These are phyloP conservation scores for Mucor lusitanicus DNA, from an alignment of 371 early-diverging fungal species.

Conservation along the genomic window DNA sequence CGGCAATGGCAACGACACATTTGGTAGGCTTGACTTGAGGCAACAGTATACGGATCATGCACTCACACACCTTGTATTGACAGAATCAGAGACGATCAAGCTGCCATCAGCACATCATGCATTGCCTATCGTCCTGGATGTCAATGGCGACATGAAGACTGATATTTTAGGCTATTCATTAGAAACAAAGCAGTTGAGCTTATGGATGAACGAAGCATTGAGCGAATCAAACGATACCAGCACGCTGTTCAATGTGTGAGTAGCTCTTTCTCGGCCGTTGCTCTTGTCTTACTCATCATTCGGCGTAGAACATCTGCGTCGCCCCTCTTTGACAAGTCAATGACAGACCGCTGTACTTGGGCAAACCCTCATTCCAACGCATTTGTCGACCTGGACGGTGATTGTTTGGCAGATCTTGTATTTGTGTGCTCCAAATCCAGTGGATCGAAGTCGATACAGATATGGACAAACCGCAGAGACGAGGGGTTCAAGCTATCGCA, in stretches of 20 bases:
- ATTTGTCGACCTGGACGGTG: constrained; percentile 90
- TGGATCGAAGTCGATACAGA: constrained; percentile 60
- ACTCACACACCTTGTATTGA: neutral
- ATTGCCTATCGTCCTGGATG: constrained; percentile 84
- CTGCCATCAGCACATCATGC: constrained; percentile 58
- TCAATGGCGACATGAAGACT: constrained; percentile 75
- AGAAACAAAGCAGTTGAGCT: constrained; percentile 37
- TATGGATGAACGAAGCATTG: constrained; percentile 58
- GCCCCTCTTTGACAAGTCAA: constrained; percentile 20
- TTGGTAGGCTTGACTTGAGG: constrained; percentile 42
- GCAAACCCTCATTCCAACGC: constrained; percentile 86
- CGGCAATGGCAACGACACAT: constrained; percentile 69
- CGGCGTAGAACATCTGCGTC: constrained; percentile 34
- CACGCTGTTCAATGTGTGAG: constrained; percentile 42
- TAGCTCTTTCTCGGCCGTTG: neutral
- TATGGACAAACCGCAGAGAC: constrained; percentile 74
- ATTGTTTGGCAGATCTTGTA: constrained; percentile 89
- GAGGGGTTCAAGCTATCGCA: constrained; percentile 64
- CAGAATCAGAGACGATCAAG: constrained; percentile 44
- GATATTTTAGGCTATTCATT: constrained; percentile 77
- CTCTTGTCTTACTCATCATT: too few relatives aligned
- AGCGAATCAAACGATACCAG: constrained; percentile 15
- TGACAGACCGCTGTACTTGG: constrained; percentile 59
- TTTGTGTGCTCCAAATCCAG: constrained; percentile 67
- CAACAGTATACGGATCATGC: neutral